These are phyloP conservation scores for Vigna nakashimae DNA, from an alignment of 306 rosid species.

Conservation along the genomic window DNA sequence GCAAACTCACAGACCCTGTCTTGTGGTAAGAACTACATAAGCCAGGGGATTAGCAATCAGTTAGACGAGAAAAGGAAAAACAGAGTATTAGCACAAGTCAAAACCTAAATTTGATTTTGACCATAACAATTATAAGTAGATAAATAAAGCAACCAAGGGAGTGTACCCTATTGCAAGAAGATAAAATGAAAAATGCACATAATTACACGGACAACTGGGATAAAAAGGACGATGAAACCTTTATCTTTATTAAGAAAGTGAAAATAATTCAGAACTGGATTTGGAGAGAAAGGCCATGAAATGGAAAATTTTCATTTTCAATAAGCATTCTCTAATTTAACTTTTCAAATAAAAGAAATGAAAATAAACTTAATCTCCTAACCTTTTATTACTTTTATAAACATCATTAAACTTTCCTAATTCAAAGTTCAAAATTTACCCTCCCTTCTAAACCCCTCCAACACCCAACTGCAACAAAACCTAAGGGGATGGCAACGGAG, in stretches of 20 bases:
- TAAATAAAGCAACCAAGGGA: neutral
- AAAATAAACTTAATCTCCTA: neutral
- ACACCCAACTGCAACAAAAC: neutral
- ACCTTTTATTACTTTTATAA: neutral
- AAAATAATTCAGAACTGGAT: neutral
- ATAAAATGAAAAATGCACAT: neutral
- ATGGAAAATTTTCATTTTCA: neutral
- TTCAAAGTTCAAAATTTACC: neutral
- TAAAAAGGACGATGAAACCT: neutral
- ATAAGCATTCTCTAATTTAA: neutral
- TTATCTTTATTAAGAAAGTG: neutral
- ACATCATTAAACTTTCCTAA: neutral
- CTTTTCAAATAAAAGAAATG: neutral
- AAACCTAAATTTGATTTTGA: constrained; percentile 19
- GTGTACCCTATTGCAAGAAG: neutral
- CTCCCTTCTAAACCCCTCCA: neutral
- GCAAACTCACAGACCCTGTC: constrained; percentile 98
- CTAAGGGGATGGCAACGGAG: neutral
- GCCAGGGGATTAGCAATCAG: constrained; percentile 27
- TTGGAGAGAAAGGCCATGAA: neutral
- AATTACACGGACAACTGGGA: neutral
- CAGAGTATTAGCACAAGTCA: constrained; percentile 26
- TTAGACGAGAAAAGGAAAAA: constrained; percentile 1
- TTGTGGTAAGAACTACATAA: constrained; percentile 85
- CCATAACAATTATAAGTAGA: constrained; percentile 11